Evolutionary conservation across 495 filamentous ascomycete genomes (phyloP), one percentile per base, ranked within the genome.

Genomic region (Xylaria acuta): DNA sequence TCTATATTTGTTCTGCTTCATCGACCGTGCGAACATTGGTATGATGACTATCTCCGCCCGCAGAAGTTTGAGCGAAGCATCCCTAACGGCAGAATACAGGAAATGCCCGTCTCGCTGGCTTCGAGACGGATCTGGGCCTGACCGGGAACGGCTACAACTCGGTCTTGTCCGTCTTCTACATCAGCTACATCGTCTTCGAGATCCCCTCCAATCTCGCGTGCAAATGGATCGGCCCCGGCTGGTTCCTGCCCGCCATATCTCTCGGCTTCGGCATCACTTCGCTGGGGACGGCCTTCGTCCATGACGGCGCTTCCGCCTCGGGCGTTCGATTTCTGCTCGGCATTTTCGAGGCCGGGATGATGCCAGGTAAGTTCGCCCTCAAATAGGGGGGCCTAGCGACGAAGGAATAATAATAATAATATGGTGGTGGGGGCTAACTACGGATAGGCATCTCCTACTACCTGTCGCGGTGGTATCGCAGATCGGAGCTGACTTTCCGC

Each of bases 151-250:
- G 93, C 75, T 95, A 93, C 77, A 92, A 93, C 72, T 83, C 86
- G 63, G 85, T 91, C 32, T 88, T 92, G 53, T 85, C 85, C 67
- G 73, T 85, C 53, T 89, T 89, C 74, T 94, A 92, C 80, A 88
- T 95, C 75, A 88, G 90, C 25, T 95, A 94, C 76, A 86, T 88
- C 47, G 70, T 90, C 41, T 91, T 92, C 72, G 90, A 93, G 77
- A 84, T 92, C 8, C 91, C 90, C 5, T 88, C 84, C 72, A 93
- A 92, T 64, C 80, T 93, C 30, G 74, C 87, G 5, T 84, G 92
- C 75, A 92, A 91, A 81, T 87, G 82, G 75, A 71, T 92, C 27
- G 83, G 87, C 45, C 91, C 90, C 0, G 89, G 86, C 71, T 86
- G 92, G 79, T 93, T 91, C 84, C 82, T 95, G 41, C 91, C 92